Conservation (phyloP, 129 eudicot genomes). For the Flaveria brownii region DNA sequence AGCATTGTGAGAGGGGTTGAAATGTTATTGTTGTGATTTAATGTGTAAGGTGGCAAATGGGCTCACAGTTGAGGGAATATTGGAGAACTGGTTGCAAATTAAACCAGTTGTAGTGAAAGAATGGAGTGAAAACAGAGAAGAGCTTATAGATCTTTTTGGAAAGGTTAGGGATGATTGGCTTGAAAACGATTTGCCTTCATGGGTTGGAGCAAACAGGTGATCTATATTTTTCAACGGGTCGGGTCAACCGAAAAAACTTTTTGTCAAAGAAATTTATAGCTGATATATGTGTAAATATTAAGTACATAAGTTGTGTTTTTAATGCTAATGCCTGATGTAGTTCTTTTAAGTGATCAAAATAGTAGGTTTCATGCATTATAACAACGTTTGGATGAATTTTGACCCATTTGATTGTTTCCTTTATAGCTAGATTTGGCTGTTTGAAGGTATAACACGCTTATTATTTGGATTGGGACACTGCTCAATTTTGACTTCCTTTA, state of each 20-base stretch:
- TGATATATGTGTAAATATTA: not conserved
- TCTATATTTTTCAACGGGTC: not conserved
- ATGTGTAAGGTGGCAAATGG: conserved; percentile 79
- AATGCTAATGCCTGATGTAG: not conserved
- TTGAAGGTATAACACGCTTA: not conserved
- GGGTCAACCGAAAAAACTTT: not conserved
- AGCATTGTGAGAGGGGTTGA: not conserved
- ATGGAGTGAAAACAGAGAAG: conserved; percentile 81
- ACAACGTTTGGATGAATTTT: not conserved
- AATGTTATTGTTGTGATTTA: conserved; percentile 33
- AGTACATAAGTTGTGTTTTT: not conserved
- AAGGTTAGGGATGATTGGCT: conserved; percentile 95
- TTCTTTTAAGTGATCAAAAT: not conserved
- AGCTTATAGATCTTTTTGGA: conserved; percentile 75
- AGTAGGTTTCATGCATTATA: not conserved
- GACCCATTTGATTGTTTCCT: not conserved
- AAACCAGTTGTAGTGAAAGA: conserved; percentile 77
- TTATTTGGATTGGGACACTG: not conserved
- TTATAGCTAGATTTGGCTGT: not conserved
- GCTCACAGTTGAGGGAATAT: conserved; percentile 68
- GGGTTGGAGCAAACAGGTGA: conserved; percentile 99
- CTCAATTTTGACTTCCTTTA: conserved; percentile 21
- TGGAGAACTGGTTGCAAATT: conserved; percentile 69
- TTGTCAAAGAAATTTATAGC: not conserved
- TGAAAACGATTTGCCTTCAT: conserved; percentile 75